phyloP scores from a whole-genome alignment of 345 rosid genomes.

The Boechera divaricarpa region DNA sequence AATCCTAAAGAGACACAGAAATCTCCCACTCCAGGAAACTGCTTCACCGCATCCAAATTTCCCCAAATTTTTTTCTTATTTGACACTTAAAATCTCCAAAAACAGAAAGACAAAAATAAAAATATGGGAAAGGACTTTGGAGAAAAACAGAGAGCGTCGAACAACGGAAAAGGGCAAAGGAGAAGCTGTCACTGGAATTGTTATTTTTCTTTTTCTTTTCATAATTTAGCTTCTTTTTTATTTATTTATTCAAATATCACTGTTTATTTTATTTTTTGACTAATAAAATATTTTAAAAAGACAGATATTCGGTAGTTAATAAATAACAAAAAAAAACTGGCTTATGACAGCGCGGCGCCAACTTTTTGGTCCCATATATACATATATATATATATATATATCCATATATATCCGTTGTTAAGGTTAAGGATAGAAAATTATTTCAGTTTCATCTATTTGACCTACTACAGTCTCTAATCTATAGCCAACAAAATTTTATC shows the following conservation, averaged over 20 bases:
- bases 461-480: too few relatives aligned
- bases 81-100: too few relatives aligned
- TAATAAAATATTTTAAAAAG: neutral
- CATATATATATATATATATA: too few relatives aligned
- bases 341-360: conserved; percentile 41
- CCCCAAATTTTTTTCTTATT: neutral
- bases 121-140: too few relatives aligned
- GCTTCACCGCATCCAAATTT: conserved; percentile 21
- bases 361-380: conserved; percentile 11
- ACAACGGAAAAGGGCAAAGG: conserved; percentile 15
- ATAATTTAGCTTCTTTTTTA: neutral
- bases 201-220: neutral
- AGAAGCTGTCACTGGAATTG: conserved; percentile 33
- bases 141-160: neutral
- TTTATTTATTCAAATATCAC: neutral
- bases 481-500: neutral
- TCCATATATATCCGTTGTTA: too few relatives aligned
- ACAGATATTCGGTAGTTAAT: conserved; percentile 38
- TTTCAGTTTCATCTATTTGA: too few relatives aligned
- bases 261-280: neutral
- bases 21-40: neutral
- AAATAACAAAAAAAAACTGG: neutral
- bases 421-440: too few relatives aligned
- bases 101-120: neutral
- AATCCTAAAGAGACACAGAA: conserved; percentile 18